A percentile compares a stretch with the other conserved stretches of the same genome.
phyloP scores from a whole-genome alignment of 2,329 filamentous ascomycete genomes.

The Scedosporium apiospermum region DNA sequence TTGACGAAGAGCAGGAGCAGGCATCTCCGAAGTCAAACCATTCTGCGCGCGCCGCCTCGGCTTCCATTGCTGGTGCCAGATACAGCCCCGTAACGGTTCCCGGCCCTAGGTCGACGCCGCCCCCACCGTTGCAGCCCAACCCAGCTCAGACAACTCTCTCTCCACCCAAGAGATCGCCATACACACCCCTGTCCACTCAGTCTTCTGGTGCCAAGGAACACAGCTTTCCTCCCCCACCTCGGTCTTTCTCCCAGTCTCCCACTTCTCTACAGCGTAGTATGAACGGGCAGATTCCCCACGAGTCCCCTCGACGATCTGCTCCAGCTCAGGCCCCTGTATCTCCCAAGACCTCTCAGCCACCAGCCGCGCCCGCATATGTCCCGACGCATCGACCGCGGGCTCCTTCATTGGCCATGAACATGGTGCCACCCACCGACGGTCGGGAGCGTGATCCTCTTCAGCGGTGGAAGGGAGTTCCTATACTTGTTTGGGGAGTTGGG shows the following conservation, averaged over 20 bases:
- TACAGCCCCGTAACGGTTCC: slow-evolving; percentile 26
- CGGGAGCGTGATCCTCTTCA: slow-evolving; percentile 68
- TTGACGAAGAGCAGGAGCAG: slow-evolving; percentile 46
- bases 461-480: slow-evolving; percentile 82
- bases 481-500: slow-evolving; percentile 82
- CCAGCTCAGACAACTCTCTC: slow-evolving; percentile 36
- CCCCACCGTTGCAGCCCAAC: slow-evolving; percentile 24
- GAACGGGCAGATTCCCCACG: slow-evolving; percentile 20
- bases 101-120: slow-evolving; percentile 36
- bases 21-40: slow-evolving; percentile 5
- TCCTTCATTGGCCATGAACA: slow-evolving; percentile 45
- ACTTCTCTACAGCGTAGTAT: slow-evolving; percentile 33
- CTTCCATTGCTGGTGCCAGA: slow-evolving; percentile 21
- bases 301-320: slow-evolving; percentile 43
- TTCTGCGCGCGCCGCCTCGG: slow-evolving; percentile 2
- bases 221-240: slow-evolving; percentile 45
- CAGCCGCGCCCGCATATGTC: slow-evolving; percentile 15
- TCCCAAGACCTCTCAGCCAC: slow-evolving; percentile 1
- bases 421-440: slow-evolving; percentile 55
- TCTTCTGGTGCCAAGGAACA: slow-evolving; percentile 14
- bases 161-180: slow-evolving; percentile 43
- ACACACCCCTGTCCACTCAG: slow-evolving; percentile 21
- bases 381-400: slow-evolving; percentile 34
- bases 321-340: slow-evolving; percentile 26
- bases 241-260: slow-evolving; percentile 56